Evolutionary conservation across 2,329 filamentous ascomycete species (phyloP).

Genomic region (Fulvia fulva): DNA sequence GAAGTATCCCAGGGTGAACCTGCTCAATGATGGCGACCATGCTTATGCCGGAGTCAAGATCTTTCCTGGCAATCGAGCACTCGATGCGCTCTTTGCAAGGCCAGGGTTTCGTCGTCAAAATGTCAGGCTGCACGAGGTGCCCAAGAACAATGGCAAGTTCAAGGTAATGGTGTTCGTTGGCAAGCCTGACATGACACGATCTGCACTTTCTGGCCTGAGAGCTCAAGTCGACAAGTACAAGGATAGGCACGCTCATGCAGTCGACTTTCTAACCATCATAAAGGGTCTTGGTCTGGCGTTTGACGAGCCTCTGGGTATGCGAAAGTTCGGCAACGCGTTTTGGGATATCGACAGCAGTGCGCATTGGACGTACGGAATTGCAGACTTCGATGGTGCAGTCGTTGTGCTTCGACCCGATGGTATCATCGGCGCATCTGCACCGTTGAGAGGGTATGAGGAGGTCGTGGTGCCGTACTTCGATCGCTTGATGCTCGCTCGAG

Average conservation of each 20-base stretch:
- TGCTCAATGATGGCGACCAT: constrained; percentile 12
- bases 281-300: constrained; percentile 32
- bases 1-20: constrained; percentile 4
- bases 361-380: constrained; percentile 33
- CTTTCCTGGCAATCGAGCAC: constrained; percentile 22
- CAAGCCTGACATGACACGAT: constrained; percentile 5
- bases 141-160: constrained; percentile 26
- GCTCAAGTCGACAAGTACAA: constrained; percentile 5
- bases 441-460: constrained; percentile 6
- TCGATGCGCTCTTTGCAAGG: constrained; percentile 25
- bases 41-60: constrained; percentile 1
- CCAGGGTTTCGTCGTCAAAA: constrained; percentile 21
- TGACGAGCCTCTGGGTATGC: constrained; percentile 35
- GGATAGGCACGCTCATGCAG: constrained; percentile 2
- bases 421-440: constrained; percentile 9
- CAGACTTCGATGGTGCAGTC: constrained; percentile 24
- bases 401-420: constrained; percentile 36
- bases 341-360: constrained; percentile 34
- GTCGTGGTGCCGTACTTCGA: constrained; percentile 9
- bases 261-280: constrained; percentile 29
- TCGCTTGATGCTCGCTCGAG: neutral
- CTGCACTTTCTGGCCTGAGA: constrained; percentile 1
- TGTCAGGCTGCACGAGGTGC: constrained; percentile 22
- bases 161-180: constrained; percentile 26
- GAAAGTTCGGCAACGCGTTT: constrained; percentile 34